Percentiles rank a stretch among this genome's conserved stretches.
Conservation (phyloP, 176 grass and related monocot species). For the Chrysopogon serrulatus region DNA sequence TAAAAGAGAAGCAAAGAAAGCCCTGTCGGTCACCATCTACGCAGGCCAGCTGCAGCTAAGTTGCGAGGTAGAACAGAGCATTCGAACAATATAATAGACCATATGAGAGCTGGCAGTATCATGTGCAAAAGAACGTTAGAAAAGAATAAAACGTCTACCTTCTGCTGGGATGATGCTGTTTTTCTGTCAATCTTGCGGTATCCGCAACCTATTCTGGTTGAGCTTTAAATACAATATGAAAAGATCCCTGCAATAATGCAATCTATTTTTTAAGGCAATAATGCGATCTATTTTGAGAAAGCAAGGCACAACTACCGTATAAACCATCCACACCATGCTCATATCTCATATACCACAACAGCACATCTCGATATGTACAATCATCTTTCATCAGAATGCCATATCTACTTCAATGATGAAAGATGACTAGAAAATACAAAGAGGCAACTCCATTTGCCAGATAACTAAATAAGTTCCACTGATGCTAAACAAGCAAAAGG, state of each 20-base stretch:
- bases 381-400: slow-evolving; percentile 27
- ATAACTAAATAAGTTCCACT: slow-evolving; percentile 31
- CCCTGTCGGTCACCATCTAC: no score
- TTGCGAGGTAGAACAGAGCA: no score
- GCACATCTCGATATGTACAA: slow-evolving; percentile 44
- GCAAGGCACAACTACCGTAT: not conserved
- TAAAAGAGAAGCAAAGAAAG: no score
- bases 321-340: not conserved
- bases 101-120: no score
- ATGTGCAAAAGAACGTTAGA: no score
- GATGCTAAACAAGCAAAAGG: not conserved
- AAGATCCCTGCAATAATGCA: no score
- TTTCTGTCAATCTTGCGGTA: not conserved
- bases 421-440: not conserved
- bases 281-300: not conserved
- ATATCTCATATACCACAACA: slow-evolving; percentile 16
- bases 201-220: not conserved
- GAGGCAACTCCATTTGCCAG: slow-evolving; percentile 40
- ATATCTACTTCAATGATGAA: slow-evolving; percentile 34
- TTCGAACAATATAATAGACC: no score
- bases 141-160: no score
- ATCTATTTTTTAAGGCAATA: no score
- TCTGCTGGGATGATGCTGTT: not conserved
- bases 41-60: no score
- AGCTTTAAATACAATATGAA: no score